Evolutionary conservation across 2,329 filamentous ascomycete genomes (phyloP).

Genomic region (Penicillium sp.): DNA sequence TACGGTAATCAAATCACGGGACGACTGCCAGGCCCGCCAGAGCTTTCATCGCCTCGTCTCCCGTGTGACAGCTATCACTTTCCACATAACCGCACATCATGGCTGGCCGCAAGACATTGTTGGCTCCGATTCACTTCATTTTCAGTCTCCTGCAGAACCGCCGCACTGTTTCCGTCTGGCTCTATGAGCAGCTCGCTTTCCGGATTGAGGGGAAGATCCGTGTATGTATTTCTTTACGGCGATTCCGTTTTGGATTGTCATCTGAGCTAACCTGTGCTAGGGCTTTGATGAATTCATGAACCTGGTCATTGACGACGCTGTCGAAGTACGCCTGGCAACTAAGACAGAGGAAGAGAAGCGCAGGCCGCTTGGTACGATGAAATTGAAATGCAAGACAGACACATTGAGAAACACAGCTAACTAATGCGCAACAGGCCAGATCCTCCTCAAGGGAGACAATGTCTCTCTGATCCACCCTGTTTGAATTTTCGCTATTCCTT

Average conservation of each 20-base stretch:
- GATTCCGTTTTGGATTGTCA: not conserved
- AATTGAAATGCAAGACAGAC: not conserved
- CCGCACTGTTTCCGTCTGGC: conserved; percentile 87
- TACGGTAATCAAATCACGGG: conserved; percentile 26
- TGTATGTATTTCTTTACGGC: conserved; percentile 53
- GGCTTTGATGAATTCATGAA: conserved; percentile 99
- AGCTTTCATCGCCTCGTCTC: conserved; percentile 18
- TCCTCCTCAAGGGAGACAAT: conserved; percentile 84
- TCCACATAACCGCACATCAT: conserved; percentile 32
- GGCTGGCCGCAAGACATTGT: conserved; percentile 65
- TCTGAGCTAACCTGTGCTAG: conserved; percentile 46
- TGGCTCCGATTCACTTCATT: conserved; percentile 82
- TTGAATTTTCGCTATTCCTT: conserved; percentile 25
- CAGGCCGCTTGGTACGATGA: conserved; percentile 68
- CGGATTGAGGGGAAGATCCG: conserved; percentile 96
- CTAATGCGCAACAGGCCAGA: conserved; percentile 60
- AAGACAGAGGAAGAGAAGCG: conserved; percentile 79
- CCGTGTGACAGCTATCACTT: conserved; percentile 9
- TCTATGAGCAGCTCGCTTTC: conserved; percentile 92
- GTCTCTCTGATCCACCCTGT: conserved; percentile 72
- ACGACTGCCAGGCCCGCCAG: conserved; percentile 18
- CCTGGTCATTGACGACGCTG: conserved; percentile 89
- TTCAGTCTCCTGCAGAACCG: conserved; percentile 87
- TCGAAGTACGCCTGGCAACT: conserved; percentile 82
- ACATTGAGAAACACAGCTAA: not conserved